Evolutionary conservation across 345 rosid species (phyloP).

Genomic region (Salix exigua): DNA sequence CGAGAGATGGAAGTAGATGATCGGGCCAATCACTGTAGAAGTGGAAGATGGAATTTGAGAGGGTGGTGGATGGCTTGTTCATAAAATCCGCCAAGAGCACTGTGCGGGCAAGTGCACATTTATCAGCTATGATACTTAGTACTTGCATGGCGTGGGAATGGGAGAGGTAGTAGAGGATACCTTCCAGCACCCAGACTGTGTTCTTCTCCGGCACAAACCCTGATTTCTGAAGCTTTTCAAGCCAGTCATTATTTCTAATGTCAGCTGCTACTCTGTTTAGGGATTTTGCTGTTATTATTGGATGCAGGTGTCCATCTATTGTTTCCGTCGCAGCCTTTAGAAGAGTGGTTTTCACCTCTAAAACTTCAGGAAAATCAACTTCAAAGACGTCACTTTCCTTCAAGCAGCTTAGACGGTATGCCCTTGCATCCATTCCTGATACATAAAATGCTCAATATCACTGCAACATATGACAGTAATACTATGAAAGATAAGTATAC

Average conservation of each 20-base stretch:
- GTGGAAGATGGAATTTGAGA: constrained; percentile 64
- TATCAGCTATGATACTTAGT: constrained; percentile 72
- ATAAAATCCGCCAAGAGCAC: constrained; percentile 93
- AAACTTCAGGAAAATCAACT: constrained; percentile 78
- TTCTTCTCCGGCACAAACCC: constrained; percentile 62
- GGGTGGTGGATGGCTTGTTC: constrained; percentile 75
- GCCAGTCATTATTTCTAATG: constrained; percentile 67
- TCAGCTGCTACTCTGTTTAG: constrained; percentile 73
- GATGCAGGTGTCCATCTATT: constrained; percentile 34
- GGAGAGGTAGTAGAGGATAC: constrained; percentile 81
- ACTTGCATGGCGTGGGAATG: constrained; percentile 83
- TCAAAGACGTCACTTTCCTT: constrained; percentile 69
- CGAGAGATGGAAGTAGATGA: constrained; percentile 74
- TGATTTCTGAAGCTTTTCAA: constrained; percentile 62
- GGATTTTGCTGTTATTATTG: constrained; percentile 61
- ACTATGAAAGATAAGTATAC: neutral
- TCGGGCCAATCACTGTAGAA: constrained; percentile 98
- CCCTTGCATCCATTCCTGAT: constrained; percentile 89
- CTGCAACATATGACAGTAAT: neutral
- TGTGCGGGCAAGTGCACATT: constrained; percentile 52
- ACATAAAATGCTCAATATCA: neutral
- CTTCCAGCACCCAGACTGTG: constrained; percentile 93
- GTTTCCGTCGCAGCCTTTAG: constrained; percentile 55
- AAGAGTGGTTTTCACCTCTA: constrained; percentile 60
- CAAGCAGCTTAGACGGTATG: constrained; percentile 70